These are phyloP conservation scores for Helotiales sp. DNA, from an alignment of 2,329 filamentous ascomycete species.

Conservation along the genomic window DNA sequence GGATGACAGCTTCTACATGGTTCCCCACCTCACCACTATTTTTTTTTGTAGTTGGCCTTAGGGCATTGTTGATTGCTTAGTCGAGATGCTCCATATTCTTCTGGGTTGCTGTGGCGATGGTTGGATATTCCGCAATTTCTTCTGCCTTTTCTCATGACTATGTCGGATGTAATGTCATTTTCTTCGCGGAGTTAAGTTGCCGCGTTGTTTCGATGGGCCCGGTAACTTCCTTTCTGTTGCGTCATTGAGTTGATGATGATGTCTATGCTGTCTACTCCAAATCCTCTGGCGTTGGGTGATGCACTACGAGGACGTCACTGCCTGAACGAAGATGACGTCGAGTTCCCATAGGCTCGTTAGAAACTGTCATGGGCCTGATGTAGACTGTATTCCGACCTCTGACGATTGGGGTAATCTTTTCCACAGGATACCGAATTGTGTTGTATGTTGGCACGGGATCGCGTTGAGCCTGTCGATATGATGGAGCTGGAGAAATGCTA, in stretches of 20 bases:
- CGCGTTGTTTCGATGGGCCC: background rate
- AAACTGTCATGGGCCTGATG: background rate
- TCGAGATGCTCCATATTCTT: no score
- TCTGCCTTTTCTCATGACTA: no score
- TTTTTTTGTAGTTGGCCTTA: background rate
- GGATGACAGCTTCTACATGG: no score
- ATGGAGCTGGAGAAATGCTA: background rate
- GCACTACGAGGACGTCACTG: conserved; percentile 8
- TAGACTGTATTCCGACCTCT: background rate
- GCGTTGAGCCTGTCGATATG: background rate
- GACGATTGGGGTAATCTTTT: background rate
- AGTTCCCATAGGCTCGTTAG: background rate
- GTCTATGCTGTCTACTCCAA: background rate
- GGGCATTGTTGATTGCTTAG: no score
- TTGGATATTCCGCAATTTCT: no score
- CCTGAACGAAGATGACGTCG: background rate
- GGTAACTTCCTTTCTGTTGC: background rate
- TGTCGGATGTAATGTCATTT: no score
- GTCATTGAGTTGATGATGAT: background rate
- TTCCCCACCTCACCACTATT: no score
- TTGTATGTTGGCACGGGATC: background rate
- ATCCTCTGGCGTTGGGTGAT: conserved; percentile 4
- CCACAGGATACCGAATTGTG: background rate
- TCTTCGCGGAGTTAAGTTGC: background rate
- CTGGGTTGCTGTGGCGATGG: no score